A percentile compares a stretch with the other conserved stretches of the same genome.
phyloP scores from a whole-genome alignment of 2,329 filamentous ascomycete genomes.

The Penicillium sp. region DNA sequence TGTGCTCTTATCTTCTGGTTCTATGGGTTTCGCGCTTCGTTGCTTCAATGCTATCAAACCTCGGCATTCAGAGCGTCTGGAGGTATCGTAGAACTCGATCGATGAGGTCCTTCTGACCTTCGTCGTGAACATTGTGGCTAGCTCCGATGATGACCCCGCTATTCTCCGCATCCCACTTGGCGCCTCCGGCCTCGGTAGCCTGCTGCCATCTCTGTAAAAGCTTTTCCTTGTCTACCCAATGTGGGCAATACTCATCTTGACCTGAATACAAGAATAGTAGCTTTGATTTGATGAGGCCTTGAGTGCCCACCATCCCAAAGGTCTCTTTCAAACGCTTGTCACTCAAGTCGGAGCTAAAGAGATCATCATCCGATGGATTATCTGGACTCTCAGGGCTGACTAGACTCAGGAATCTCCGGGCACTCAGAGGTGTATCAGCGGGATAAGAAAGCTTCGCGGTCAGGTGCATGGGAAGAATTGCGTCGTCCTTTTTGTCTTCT shows the following conservation, averaged over 20 bases:
- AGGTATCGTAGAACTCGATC: slow-evolving; percentile 38
- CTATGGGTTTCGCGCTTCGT: not conserved
- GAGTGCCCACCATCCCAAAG: slow-evolving; percentile 57
- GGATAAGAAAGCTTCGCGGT: slow-evolving; percentile 34
- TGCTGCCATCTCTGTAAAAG: slow-evolving; percentile 46
- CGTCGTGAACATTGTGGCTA: slow-evolving; percentile 50
- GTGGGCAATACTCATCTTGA: slow-evolving; percentile 47
- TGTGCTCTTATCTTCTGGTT: slow-evolving; percentile 7
- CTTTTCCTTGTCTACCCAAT: slow-evolving; percentile 46
- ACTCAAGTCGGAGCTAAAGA: slow-evolving; percentile 77
- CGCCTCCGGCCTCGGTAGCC: slow-evolving; percentile 39
- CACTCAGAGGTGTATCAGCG: slow-evolving; percentile 50
- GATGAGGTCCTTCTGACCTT: slow-evolving; percentile 47
- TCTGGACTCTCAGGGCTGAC: slow-evolving; percentile 52
- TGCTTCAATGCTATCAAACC: not conserved
- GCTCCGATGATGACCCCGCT: slow-evolving; percentile 51
- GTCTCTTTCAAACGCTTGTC: slow-evolving; percentile 57
- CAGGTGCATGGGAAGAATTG: slow-evolving; percentile 37
- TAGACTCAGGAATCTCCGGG: slow-evolving; percentile 59
- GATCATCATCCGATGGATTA: slow-evolving; percentile 73
- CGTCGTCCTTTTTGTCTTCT: slow-evolving; percentile 23
- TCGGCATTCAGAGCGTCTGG: slow-evolving; percentile 23
- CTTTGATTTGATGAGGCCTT: slow-evolving; percentile 39
- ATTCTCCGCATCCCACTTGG: slow-evolving; percentile 50
- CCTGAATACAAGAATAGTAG: slow-evolving; percentile 49